Evolutionary conservation across 1,284 basidiomycete genomes (phyloP), one percentile per base, ranked within the genome.

Genomic region (Marasmius oreades): DNA sequence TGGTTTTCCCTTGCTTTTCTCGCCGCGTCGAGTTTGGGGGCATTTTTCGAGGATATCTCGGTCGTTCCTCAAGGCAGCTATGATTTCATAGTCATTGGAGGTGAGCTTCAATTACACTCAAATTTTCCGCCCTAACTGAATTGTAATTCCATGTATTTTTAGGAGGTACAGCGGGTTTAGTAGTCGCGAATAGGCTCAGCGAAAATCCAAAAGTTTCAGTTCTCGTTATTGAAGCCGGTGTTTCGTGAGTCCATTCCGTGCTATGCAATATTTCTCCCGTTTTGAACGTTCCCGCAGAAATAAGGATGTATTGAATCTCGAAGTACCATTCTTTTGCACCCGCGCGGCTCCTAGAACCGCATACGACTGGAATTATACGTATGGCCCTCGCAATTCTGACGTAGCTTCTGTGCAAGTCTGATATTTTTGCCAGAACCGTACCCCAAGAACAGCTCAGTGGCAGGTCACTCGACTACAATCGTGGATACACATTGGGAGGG

Each of bases 111-210:
- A 10, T 20, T 4, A 45, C 44, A 12, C 5, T 23, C 24, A 45
- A 14, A 7, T 2, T 45, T n/a, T 20, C 20, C 11, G 20, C 22
- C 22, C 28, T 10, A 31, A 5, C 28, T 10, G 28, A 10, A 31
- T 31, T 31, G 4, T 31, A 5, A 5, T 31, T 31, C 10, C 10
- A 5, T 10, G 10, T 31, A 31, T 31, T 31, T 5, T 31, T 20
- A 50, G 47, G 47, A 16, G 55, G 55, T 14, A 45, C 55, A 43
- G 55, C 37, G 10, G 55, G 55, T 7, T 12, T 45, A 47, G 62
- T 55, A 20, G 57, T 81, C 2, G 80, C 80, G 5, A 68, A 67
- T 36, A 69, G 79, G 2, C 67, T 82, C n/a, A 66, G 73, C 0
- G 77, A 77, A 54, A 73, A 81, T 58, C 59, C 71, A 0, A 58